A percentile compares a stretch with the other conserved stretches of the same genome.
Evolutionary conservation across 129 eudicot genomes (phyloP).

Genomic region (Centaurea solstitialis): DNA sequence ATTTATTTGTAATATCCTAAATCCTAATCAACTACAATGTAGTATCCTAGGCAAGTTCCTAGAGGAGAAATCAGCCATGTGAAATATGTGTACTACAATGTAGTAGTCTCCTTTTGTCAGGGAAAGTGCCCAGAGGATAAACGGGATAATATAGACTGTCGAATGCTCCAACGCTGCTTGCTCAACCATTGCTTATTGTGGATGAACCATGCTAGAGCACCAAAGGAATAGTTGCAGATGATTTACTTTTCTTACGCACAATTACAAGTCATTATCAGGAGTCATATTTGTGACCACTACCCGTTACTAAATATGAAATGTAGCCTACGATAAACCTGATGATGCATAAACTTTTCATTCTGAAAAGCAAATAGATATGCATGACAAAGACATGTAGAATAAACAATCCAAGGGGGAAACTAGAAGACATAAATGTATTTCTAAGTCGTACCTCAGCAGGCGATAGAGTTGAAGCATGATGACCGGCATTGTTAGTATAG

Average conservation of each 20-base stretch:
- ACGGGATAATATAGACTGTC: background rate
- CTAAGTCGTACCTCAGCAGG: slow-evolving; percentile 48
- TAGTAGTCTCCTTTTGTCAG: no score
- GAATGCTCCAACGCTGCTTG: background rate
- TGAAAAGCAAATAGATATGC: background rate
- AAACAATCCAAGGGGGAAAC: background rate
- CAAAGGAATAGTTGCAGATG: background rate
- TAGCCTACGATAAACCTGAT: background rate
- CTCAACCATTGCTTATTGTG: background rate
- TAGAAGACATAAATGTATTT: background rate
- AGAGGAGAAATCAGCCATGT: no score
- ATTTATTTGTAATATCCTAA: no score
- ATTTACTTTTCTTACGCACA: background rate
- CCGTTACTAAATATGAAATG: background rate
- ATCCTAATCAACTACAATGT: no score
- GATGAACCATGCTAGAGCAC: background rate
- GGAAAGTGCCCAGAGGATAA: background rate
- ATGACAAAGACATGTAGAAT: background rate
- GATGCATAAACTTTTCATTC: background rate
- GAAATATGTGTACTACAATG: no score
- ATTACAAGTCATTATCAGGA: background rate
- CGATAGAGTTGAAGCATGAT: slow-evolving; percentile 38
- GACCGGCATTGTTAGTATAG: slow-evolving; percentile 27
- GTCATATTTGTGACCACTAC: background rate
- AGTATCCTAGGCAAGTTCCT: no score